A percentile compares a stretch with the other conserved stretches of the same genome.
These are phyloP conservation scores for Ogataea methanolica DNA, from an alignment of 805 yeast genomes.

Conservation along the genomic window DNA sequence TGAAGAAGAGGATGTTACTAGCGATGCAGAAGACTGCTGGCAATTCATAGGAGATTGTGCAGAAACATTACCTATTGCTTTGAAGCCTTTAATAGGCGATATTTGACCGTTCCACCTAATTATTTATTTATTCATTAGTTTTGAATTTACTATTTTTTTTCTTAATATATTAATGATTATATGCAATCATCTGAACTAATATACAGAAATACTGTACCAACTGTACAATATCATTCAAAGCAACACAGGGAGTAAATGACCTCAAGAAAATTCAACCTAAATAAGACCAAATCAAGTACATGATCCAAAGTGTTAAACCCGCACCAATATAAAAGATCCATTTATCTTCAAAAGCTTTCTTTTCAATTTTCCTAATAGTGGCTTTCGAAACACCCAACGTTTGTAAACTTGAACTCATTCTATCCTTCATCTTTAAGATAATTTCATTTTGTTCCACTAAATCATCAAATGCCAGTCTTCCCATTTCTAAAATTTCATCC, in stretches of 20 bases:
- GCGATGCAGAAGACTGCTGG: slow-evolving; percentile 45
- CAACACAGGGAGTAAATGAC: too few relatives aligned
- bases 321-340: slow-evolving; percentile 80
- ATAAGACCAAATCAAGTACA: slow-evolving; percentile 64
- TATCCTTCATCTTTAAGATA: slow-evolving; percentile 55
- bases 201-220: not conserved
- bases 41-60: slow-evolving; percentile 81
- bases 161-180: not conserved
- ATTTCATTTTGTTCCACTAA: slow-evolving; percentile 79
- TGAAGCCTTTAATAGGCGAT: slow-evolving; percentile 41
- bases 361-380: slow-evolving; percentile 75
- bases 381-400: slow-evolving; percentile 85
- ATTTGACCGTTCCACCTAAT: not conserved
- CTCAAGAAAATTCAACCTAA: slow-evolving; percentile 38
- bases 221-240: not conserved
- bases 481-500: slow-evolving; percentile 89
- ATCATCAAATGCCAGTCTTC: slow-evolving; percentile 79
- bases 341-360: slow-evolving; percentile 81
- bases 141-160: not conserved
- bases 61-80: slow-evolving; percentile 58
- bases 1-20: slow-evolving; percentile 36
- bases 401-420: slow-evolving; percentile 61
- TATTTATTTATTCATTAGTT: not conserved
- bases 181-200: not conserved
- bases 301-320: slow-evolving; percentile 52